Evolutionary conservation across 1,284 basidiomycete genomes (phyloP).

Genomic region (Trametes versicolor): DNA sequence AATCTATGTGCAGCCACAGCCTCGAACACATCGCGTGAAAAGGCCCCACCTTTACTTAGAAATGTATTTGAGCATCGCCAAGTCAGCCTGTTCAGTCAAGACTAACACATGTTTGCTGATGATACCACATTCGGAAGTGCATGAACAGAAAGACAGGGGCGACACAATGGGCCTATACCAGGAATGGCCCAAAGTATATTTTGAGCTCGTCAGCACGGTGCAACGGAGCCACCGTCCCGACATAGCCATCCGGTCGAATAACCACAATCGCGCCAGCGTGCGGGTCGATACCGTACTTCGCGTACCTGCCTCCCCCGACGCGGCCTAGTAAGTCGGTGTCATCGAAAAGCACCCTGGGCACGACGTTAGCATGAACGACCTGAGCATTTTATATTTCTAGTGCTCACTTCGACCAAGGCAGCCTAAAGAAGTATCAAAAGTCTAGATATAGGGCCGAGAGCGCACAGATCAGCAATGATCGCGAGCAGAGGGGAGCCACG

Average conservation of each 20-base stretch:
- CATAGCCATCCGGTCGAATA: conserved; percentile 80
- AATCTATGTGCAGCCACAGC: no score
- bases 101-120: no score
- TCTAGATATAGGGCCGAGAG: conserved; percentile 37
- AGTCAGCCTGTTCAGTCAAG: no score
- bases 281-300: conserved; percentile 61
- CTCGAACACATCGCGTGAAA: no score
- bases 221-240: conserved; percentile 63
- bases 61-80: no score
- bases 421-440: conserved; percentile 59
- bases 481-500: not conserved
- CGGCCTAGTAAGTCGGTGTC: conserved; percentile 46
- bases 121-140: no score
- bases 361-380: not conserved
- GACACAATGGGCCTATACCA: not conserved
- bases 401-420: conserved; percentile 73
- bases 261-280: conserved; percentile 67
- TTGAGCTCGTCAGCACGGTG: not conserved
- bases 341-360: conserved; percentile 44
- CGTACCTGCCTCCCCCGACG: conserved; percentile 53
- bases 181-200: not conserved
- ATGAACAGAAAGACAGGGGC: no score
- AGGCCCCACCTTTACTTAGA: no score
- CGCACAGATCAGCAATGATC: not conserved
- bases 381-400: not conserved